Percentiles rank a stretch among this genome's conserved stretches.
Evolutionary conservation across 139 green algal species (phyloP).

Genomic region (Chlamydomonas schloesseri): DNA sequence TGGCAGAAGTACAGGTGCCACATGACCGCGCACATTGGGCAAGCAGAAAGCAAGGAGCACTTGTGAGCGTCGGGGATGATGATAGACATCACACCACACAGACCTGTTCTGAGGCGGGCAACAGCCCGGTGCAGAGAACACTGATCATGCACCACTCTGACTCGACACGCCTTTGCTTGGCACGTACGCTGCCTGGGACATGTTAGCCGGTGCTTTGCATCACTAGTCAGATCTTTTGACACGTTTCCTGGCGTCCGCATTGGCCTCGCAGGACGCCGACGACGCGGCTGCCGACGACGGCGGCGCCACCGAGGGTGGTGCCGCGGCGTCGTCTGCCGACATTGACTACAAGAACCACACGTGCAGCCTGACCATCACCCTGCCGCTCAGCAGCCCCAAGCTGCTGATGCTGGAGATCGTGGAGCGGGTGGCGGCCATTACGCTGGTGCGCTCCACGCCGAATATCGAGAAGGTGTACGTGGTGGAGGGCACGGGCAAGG

Average conservation of each 20-base stretch:
- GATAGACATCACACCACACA: slow-evolving; percentile 27
- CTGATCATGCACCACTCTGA: slow-evolving; percentile 46
- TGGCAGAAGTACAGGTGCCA: neutral
- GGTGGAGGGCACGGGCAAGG: slow-evolving; percentile 72
- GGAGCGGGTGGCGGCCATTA: slow-evolving; percentile 77
- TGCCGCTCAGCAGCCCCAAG: slow-evolving; percentile 81
- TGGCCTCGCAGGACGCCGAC: neutral
- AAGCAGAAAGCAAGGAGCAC: no score
- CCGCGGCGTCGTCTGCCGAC: neutral
- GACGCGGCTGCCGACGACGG: neutral
- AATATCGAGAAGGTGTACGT: slow-evolving; percentile 82
- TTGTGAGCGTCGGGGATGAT: slow-evolving; percentile 6
- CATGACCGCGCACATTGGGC: no score
- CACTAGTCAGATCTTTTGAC: no score
- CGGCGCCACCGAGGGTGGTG: neutral
- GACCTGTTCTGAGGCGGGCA: slow-evolving; percentile 13
- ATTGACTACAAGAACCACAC: slow-evolving; percentile 37
- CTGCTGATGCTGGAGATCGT: slow-evolving; percentile 92
- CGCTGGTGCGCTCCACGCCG: slow-evolving; percentile 63
- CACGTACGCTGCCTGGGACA: no score
- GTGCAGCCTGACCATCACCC: slow-evolving; percentile 22
- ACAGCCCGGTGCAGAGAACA: neutral
- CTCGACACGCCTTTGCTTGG: neutral
- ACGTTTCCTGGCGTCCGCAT: no score
- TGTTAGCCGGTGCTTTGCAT: no score